These are phyloP conservation scores for Hortiboletus campestris DNA, from an alignment of 768 basidiomycete genomes.

Conservation along the genomic window DNA sequence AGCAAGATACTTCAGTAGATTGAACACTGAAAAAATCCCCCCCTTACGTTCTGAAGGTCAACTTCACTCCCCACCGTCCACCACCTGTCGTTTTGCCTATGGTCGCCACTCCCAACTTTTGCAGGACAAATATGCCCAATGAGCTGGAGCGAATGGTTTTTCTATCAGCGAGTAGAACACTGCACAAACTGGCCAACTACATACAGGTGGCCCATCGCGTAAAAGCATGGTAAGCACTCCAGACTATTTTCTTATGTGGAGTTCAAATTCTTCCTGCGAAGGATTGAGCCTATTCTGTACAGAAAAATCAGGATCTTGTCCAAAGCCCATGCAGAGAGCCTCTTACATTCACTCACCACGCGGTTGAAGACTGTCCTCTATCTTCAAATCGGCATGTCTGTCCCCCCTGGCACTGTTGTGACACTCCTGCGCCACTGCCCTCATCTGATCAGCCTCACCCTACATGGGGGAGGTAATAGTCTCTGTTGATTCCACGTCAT, in stretches of 20 bases:
- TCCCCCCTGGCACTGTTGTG: not conserved
- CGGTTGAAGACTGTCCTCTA: not conserved
- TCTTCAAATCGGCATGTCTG: not conserved
- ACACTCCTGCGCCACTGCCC: not conserved
- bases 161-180: not conserved
- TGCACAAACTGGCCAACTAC: not conserved
- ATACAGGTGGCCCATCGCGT: not conserved
- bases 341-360: not conserved
- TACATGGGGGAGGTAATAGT: not conserved
- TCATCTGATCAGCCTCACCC: not conserved
- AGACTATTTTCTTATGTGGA: not conserved
- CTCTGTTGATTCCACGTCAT: not conserved
- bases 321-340: not conserved
- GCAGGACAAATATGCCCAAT: not conserved
- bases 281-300: not conserved
- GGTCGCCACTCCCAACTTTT: not conserved
- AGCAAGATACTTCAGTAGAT: too few relatives aligned
- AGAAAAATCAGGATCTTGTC: not conserved
- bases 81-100: not conserved
- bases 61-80: not conserved
- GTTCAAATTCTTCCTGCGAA: not conserved
- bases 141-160: not conserved
- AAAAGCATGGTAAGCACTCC: not conserved
- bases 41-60: not conserved
- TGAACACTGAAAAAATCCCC: too few relatives aligned